These are phyloP conservation scores for Xylaria arbuscula DNA, from an alignment of 2,329 filamentous ascomycete genomes.

Conservation along the genomic window DNA sequence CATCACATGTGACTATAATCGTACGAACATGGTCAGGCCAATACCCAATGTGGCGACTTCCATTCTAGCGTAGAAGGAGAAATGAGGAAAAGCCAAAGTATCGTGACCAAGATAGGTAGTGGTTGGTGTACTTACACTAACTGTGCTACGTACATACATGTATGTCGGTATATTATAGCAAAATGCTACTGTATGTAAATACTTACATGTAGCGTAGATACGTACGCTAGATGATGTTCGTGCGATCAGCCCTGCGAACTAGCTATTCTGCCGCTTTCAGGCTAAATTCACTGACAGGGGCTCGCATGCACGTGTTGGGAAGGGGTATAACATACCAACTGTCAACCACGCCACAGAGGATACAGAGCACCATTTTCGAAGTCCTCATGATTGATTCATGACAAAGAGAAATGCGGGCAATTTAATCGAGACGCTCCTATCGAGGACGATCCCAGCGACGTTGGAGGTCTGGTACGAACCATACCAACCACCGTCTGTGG, in stretches of 20 bases:
- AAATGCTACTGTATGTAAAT: slow-evolving; percentile 5
- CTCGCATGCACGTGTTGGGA: slow-evolving; percentile 14
- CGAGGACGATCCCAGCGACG: slow-evolving; percentile 5
- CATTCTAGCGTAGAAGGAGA: neutral
- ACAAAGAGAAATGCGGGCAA: slow-evolving; percentile 22
- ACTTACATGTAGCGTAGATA: no score
- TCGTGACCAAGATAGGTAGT: neutral
- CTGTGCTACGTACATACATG: no score
- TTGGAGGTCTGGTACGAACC: slow-evolving; percentile 6
- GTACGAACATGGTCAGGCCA: slow-evolving; percentile 19
- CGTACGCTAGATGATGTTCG: no score
- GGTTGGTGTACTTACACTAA: neutral
- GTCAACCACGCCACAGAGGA: slow-evolving; percentile 19
- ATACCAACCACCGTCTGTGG: neutral
- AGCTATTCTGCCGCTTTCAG: slow-evolving; percentile 41
- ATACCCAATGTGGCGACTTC: slow-evolving; percentile 19
- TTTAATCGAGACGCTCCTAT: slow-evolving; percentile 22
- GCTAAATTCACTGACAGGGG: slow-evolving; percentile 39
- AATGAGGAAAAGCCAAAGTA: slow-evolving; percentile 10
- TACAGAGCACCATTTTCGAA: slow-evolving; percentile 9
- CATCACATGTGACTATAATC: slow-evolving; percentile 24
- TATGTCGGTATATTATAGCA: no score
- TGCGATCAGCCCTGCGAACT: slow-evolving; percentile 36
- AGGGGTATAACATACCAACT: slow-evolving; percentile 19
- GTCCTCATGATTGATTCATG: slow-evolving; percentile 15